Evolutionary conservation across 805 yeast genomes (phyloP), one percentile per base, ranked within the genome.

Genomic region (Pichia paraexigua): DNA sequence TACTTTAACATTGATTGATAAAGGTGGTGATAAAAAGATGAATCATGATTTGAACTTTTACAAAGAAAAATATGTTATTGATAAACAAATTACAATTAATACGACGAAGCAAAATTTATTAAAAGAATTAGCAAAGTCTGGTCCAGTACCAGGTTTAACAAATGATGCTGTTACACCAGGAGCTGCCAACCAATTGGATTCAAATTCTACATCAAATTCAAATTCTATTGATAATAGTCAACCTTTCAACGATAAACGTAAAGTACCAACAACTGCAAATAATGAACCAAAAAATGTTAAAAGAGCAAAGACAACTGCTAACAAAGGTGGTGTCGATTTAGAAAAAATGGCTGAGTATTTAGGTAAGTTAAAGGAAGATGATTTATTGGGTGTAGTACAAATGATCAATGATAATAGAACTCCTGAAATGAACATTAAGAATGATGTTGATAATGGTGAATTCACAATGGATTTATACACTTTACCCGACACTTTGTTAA

Each of bases 381-480:
- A 94, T 68, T 75, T 92, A 59, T 80, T 94, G 47, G 95, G 90
- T 35, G 94, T 94, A 46, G 98, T 92, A 50, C 98, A 92, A 70
- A 91, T 92, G 97, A 94, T 92, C 41, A 90, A 96, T 43, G 98
- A 92, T 67, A 94, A 94, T 71, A 80, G 88, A 64, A 89, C 98
- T 6, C 81, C 88, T 44, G 98, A 92, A 46, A 92, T 92, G 96
- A 90, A 86, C 69, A 85, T 92, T 60, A 91, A 91, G 66, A 92
- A 94, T 67, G 96, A 92, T 63, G 90, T 88, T 47, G 98, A 92
- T 56, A 92, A 88, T 61, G 99, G 99, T 49, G 98, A 94, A 72
- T 92, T 94, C 68, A 89, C 95, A 50, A 88, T 92, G 87, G 99
- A 92, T 71, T 77, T 92, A 60, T 91, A 82, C 69, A 91, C 97